A percentile compares a stretch with the other conserved stretches of the same genome.
Evolutionary conservation across 2,329 filamentous ascomycete genomes (phyloP).

Genomic region (Sclerotinia borealis): DNA sequence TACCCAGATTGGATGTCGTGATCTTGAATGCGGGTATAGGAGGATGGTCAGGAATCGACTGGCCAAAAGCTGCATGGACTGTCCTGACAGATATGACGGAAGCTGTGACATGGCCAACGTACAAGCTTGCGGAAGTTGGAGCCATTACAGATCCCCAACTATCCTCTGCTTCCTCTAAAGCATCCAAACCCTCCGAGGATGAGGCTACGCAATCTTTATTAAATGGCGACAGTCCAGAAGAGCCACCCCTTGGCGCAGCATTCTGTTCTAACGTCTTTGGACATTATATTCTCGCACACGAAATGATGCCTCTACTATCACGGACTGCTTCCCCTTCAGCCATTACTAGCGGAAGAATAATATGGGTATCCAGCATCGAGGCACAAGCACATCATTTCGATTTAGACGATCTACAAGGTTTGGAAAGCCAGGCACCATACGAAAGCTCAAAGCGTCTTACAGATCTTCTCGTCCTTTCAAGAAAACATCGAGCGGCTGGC

Average conservation of each 20-base stretch:
- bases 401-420: constrained; percentile 73
- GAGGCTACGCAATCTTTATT: constrained; percentile 28
- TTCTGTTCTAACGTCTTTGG: constrained; percentile 94
- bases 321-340: constrained; percentile 23
- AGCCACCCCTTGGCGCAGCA: constrained; percentile 67
- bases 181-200: constrained; percentile 7
- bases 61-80: constrained; percentile 48
- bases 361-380: constrained; percentile 86
- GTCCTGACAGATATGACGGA: constrained; percentile 57
- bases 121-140: constrained; percentile 58
- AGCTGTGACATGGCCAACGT: constrained; percentile 69
- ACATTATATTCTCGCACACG: constrained; percentile 83
- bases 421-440: constrained; percentile 59
- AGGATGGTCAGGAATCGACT: constrained; percentile 77
- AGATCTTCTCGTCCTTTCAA: constrained; percentile 74
- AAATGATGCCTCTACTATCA: constrained; percentile 66
- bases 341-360: constrained; percentile 42
- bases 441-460: constrained; percentile 84
- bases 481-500: constrained; percentile 56
- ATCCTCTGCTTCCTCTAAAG: constrained; percentile 20
- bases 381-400: constrained; percentile 43
- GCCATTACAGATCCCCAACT: constrained; percentile 47
- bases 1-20: constrained; percentile 70
- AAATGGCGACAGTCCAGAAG: constrained; percentile 29
- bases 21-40: constrained; percentile 87